Evolutionary conservation across 2,329 filamentous ascomycete genomes (phyloP), one percentile per base, ranked within the genome.

Genomic region (Lasiodiplodia citricola): DNA sequence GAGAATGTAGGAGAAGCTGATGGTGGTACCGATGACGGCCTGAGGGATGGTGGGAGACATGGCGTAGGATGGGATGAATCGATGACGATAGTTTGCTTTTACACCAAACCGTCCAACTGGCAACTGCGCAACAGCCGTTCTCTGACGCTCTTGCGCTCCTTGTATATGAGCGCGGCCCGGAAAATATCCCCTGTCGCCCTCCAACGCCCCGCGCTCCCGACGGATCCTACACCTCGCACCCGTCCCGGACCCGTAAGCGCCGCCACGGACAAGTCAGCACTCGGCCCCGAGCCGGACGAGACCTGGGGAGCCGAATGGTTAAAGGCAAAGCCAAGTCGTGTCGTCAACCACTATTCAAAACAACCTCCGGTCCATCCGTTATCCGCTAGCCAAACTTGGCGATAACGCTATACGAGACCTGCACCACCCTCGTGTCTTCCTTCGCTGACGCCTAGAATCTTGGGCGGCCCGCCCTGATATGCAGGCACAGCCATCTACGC

Each of bases 1-100:
- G 16, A 85, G 79, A 55, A 84, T 83, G 77, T 83, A 85, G 2
- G 83, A 85, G 70, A 82, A 82, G 13, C 82, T 80, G 66, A 85
- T 79, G 68, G 82, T 83, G 44, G 80, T 82, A 57, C 82, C 82
- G 56, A 82, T 76, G 16, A 85, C 79, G 57, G 79, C 72, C 71
- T 82, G 78, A 58, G 76, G 74, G 56, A 78, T 72, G 38, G 71
- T 77, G 62, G 77, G 74, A 16, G 78, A 77, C 77, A 79, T 80
- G 37, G 25, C 50, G 65, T 18, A 21, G n/a, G 57, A 6, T 50
- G 38, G 13, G 2, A 1, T 25, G 47, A 7, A 4, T 56, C 16
- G 18, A 31, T 23, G 58, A 13, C 23, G 38, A n/a, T 47, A 2
- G 10, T 21, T n/a, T 16, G n/a, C 28, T 56, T 37, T 56, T 4